Evolutionary conservation across 495 filamentous ascomycete species (phyloP), one percentile per base, ranked within the genome.

Genomic region (Penicillium tannophilum): DNA sequence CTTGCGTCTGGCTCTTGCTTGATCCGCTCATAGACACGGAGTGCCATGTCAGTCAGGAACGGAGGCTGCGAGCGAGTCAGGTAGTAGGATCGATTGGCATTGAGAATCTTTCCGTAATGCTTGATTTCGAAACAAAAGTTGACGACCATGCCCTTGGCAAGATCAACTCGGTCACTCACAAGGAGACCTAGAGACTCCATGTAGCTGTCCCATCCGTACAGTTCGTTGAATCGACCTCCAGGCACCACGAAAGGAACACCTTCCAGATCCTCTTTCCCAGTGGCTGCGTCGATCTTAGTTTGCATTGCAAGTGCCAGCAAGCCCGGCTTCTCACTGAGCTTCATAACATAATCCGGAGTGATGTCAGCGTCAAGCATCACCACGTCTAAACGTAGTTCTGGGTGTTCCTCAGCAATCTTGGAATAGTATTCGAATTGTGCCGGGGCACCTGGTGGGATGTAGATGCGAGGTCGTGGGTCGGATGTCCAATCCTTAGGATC

Each of bases 121-220:
- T 91, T 87, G 74, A 98, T 97, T 76, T 90, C 93, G 76, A 98
- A 98, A 72, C 90, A 93, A 73, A 98, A 98, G 75, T 98, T 93
- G 62, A 84, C 75, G 33, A 98, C 91, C 90, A 98, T 98, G 24
- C 88, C 83, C 74, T 96, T 95, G 55, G 90, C 91, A 41, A 98
- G 76, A 66, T 96, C 83, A 36, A 88, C 86, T 48, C 89, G 88
- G 66, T 90, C 89, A 68, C 92, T 88, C 59, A 86, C 86, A 41
- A 97, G 72, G 60, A 98, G 79, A 5, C 93, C 92, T 10, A 97
- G 77, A 8, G 93, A 91, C 64, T 91, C 91, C 90, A 98, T 96
- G 75, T 96, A 98, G 68, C 90, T 95, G 71, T 98, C 94, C 94
- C 94, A 98, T 52, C 87, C 91, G 67, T 98, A 98, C 23, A 98